Base-by-base conservation (phyloP, 73 alveolate genomes). In the Stentor coeruleus region DNA sequence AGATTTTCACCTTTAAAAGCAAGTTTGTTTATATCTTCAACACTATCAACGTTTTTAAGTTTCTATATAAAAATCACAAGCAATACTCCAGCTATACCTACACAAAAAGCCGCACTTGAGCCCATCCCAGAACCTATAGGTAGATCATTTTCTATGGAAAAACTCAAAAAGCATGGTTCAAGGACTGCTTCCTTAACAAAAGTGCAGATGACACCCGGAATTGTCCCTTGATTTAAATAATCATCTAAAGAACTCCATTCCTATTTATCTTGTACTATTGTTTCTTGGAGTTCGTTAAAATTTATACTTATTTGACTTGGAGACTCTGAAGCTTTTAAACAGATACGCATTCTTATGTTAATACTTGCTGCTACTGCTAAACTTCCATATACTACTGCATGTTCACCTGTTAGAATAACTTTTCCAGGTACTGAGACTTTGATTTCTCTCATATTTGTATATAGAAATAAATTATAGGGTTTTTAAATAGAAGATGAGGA, bases 121-220 rank as follows among this genome's bases (percentile, higher is more conserved):
- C 98, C 98, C 39, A 94, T 77, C 3, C 98, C 98, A 74, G 92
- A 86, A 38, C 97, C 96, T 20, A 92, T 83, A 3, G 98, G 98
- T 31, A 93, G 76, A 0, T 87, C 11, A 74, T 31, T 74, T 2
- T 39, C 38, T 3, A 41, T n/a, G n/a, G n/a, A n/a, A n/a, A n/a
- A n/a, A n/a, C n/a, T n/a, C n/a, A n/a, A n/a, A n/a, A n/a, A n/a
- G n/a, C n/a, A n/a, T n/a, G n/a, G n/a, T n/a, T n/a, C n/a, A n/a
- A n/a, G n/a, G n/a, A n/a, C n/a, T n/a, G n/a, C n/a, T n/a, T n/a
- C n/a, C n/a, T n/a, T n/a, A n/a, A n/a, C n/a, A n/a, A n/a, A n/a
- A n/a, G n/a, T n/a, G n/a, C n/a, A n/a, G n/a, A n/a, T n/a, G n/a
- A n/a, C n/a, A n/a, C n/a, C n/a, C n/a, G n/a, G 20, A 3, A 11